A percentile compares a stretch with the other conserved stretches of the same genome.
phyloP scores from a whole-genome alignment of 768 basidiomycete species.

The Megacollybia marginata region DNA sequence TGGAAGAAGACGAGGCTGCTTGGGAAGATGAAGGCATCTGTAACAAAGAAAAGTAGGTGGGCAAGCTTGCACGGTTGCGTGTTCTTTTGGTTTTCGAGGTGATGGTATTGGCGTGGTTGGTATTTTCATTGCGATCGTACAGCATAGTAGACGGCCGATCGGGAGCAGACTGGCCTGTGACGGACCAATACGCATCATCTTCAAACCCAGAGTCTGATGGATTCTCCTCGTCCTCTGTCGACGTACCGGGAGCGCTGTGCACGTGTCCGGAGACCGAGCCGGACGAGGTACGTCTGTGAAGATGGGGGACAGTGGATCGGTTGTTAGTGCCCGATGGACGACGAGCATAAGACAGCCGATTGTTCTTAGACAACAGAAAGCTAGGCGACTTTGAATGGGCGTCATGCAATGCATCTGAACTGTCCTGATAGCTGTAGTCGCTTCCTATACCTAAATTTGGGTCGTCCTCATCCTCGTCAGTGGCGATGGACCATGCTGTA shows the following conservation, averaged over 20 bases:
- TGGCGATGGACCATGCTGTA: constrained; percentile 56
- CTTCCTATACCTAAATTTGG: constrained; percentile 22
- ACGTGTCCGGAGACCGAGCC: constrained; percentile 28
- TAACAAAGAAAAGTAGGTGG: constrained; percentile 69
- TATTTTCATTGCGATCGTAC: too few species aligned
- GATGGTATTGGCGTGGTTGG: constrained; percentile 7
- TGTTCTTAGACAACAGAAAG: constrained; percentile 21
- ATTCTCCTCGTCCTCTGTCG: constrained; percentile 40
- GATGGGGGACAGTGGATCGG: constrained; percentile 48
- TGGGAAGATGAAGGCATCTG: constrained; percentile 35
- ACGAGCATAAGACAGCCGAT: constrained; percentile 58
- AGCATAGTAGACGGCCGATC: neutral
- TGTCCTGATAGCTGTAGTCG: constrained; percentile 30
- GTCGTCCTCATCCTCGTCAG: constrained; percentile 56
- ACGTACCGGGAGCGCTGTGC: constrained; percentile 35
- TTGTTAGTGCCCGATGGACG: constrained; percentile 68
- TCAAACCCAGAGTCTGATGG: constrained; percentile 23
- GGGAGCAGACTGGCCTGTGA: constrained; percentile 1
- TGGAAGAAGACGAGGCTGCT: constrained; percentile 27
- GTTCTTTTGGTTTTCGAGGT: constrained; percentile 35
- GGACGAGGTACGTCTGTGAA: constrained; percentile 49
- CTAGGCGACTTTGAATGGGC: constrained; percentile 35
- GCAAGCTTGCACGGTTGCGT: constrained; percentile 67
- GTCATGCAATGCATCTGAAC: constrained; percentile 30
- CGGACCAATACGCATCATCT: neutral